Evolutionary conservation across 139 green algal species (phyloP), one percentile per base, ranked within the genome.

Genomic region (Mychonastes homosphaera): DNA sequence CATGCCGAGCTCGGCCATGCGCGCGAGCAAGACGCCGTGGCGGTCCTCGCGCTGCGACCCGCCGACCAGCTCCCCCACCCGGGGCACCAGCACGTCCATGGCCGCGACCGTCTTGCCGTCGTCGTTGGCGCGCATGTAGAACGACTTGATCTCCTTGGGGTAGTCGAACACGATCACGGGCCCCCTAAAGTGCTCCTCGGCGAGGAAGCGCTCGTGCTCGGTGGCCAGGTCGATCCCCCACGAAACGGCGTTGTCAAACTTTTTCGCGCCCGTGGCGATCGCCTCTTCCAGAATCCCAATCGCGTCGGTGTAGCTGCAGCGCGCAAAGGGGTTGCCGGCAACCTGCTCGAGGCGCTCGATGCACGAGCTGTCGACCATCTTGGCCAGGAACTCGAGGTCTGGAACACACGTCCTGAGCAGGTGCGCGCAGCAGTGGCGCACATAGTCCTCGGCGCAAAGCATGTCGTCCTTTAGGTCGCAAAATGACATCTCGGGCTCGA

Each of bases 101-200:
- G 92, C 92, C 12, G 91, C 91, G 28, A 99, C 92, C 0, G 92
- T 99, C 75, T 91, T 94, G 63, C 76, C 76, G 66, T 99, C 92
- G 30, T 91, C 82, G 71, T 99, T 99, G 29, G 91, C 74, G 46
- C 86, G 80, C 92, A 98, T 98, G 84, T 98, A 98, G 76, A 98
- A 98, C 26, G 92, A 87, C 70, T 84, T 80, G 62, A 76, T 72
- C 39, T 73, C 72, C 36, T 70, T 63, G 49, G 84, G 84, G 77
- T 96, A 97, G 83, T 97, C 84, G 79, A 94, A 95, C 62, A 97
- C 84, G 52, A 96, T 96, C 43, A 93, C 74, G 10, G 92, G 92
- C 75, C 84, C 71, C 74, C 94, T 86, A 79, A 89, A 99, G 32
- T 94, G 72, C 62, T 86, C 79, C 78, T 98, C 92, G 3, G 84